These are phyloP conservation scores for Alopecurus myosuroides DNA, from an alignment of 176 grass and related monocot species.

Conservation along the genomic window DNA sequence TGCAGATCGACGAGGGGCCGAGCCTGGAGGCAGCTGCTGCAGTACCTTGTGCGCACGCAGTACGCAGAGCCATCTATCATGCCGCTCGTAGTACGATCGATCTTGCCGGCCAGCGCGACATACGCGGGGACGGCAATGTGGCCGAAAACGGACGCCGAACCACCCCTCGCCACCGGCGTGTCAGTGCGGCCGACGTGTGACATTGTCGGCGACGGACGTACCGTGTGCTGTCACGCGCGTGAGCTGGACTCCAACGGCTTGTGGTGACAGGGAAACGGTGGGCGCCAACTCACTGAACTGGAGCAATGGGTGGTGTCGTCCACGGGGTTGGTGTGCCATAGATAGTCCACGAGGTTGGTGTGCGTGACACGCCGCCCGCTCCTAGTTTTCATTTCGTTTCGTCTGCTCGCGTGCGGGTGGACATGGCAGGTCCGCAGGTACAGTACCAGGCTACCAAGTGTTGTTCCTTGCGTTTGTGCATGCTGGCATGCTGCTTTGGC, in stretches of 20 bases:
- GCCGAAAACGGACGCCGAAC: slow-evolving; percentile 38
- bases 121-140: slow-evolving; percentile 2
- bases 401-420: too few relatives aligned
- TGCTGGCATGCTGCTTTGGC: too few relatives aligned
- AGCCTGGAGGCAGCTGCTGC: not conserved
- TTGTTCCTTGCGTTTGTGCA: too few relatives aligned
- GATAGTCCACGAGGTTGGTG: too few relatives aligned
- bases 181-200: not conserved
- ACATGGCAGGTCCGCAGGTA: too few relatives aligned
- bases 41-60: too few relatives aligned
- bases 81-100: not conserved
- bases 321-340: too few relatives aligned
- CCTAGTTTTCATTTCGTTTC: too few relatives aligned
- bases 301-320: not conserved
- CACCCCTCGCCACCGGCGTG: too few relatives aligned
- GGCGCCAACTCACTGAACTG: slow-evolving; percentile 17
- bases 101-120: not conserved
- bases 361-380: too few relatives aligned
- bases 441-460: too few relatives aligned
- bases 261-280: not conserved
- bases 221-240: not conserved
- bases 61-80: not conserved
- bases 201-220: not conserved
- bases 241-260: slow-evolving; percentile 37
- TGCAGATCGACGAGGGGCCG: not conserved